A percentile compares a stretch with the other conserved stretches of the same genome.
Conservation (phyloP, 2,329 filamentous ascomycete species). For the Nigrospora osmanthi region DNA sequence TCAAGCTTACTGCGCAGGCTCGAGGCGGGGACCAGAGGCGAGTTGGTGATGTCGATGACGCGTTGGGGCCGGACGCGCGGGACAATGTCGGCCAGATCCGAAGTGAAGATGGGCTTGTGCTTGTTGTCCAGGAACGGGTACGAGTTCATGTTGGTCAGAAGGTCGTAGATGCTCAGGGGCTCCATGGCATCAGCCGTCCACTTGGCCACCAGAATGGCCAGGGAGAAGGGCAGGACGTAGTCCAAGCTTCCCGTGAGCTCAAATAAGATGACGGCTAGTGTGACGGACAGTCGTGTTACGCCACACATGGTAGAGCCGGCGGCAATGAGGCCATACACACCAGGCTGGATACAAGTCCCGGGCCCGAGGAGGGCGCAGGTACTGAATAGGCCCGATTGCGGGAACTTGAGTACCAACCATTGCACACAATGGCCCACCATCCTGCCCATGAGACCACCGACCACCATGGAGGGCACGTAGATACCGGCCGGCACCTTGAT, state of each 20-base stretch:
- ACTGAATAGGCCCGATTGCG: constrained; percentile 65
- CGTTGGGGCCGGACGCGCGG: constrained; percentile 66
- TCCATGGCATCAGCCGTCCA: constrained; percentile 97
- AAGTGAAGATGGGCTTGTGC: constrained; percentile 82
- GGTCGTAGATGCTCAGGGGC: constrained; percentile 89
- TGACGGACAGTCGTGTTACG: constrained; percentile 87
- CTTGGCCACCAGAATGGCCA: constrained; percentile 90
- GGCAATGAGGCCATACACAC: constrained; percentile 92
- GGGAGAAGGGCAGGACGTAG: constrained; percentile 89
- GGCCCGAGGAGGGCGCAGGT: constrained; percentile 63
- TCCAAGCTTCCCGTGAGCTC: constrained; percentile 92
- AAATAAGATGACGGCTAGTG: constrained; percentile 89
- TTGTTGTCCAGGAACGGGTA: constrained; percentile 98
- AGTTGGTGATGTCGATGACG: constrained; percentile 81
- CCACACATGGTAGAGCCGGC: constrained; percentile 98
- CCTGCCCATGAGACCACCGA: constrained; percentile 85
- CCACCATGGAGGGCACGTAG: constrained; percentile 98
- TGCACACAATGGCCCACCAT: constrained; percentile 82
- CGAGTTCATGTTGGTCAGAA: constrained; percentile 92
- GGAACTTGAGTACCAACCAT: constrained; percentile 67
- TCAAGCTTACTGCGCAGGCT: constrained; percentile 76
- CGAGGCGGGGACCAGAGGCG: constrained; percentile 69
- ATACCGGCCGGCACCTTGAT: constrained; percentile 97
- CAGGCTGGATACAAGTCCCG: constrained; percentile 84
- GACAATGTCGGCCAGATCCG: constrained; percentile 80